These are phyloP conservation scores for Daedaleopsis sinensis DNA, from an alignment of 768 basidiomycete species.

Conservation along the genomic window DNA sequence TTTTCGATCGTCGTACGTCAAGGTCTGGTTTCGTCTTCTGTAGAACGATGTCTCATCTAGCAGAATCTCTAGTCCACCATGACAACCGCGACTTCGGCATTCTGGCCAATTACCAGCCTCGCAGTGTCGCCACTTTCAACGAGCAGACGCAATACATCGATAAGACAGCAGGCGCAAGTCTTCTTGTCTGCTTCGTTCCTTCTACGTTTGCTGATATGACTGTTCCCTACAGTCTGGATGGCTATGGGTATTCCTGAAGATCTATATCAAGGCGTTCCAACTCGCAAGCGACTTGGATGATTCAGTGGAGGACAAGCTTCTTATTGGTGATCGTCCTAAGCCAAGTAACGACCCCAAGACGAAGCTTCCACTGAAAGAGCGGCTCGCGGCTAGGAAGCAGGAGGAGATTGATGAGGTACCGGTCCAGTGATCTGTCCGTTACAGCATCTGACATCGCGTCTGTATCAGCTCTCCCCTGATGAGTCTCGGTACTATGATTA, in stretches of 20 bases:
- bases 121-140: slow-evolving; percentile 50
- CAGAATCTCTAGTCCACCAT: slow-evolving; percentile 55
- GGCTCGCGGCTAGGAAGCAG: slow-evolving; percentile 51
- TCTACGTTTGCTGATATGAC: background rate
- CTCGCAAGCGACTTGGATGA: slow-evolving; percentile 82
- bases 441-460: background rate
- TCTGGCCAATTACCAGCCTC: slow-evolving; percentile 78
- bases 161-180: slow-evolving; percentile 62
- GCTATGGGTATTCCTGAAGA: slow-evolving; percentile 70
- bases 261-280: slow-evolving; percentile 78
- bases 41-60: background rate
- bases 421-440: slow-evolving; percentile 5
- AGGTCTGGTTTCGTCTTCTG: background rate
- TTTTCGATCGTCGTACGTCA: slow-evolving; percentile 70
- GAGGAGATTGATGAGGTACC: slow-evolving; percentile 59
- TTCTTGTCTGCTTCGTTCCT: slow-evolving; percentile 7
- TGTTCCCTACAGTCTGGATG: slow-evolving; percentile 59
- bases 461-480: slow-evolving; percentile 62
- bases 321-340: slow-evolving; percentile 81
- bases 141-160: slow-evolving; percentile 71
- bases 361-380: slow-evolving; percentile 57
- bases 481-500: slow-evolving; percentile 63
- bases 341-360: slow-evolving; percentile 53
- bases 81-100: slow-evolving; percentile 89
- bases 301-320: slow-evolving; percentile 77